Evolutionary conservation across 805 yeast species (phyloP), one percentile per base, ranked within the genome.

Genomic region (Jamesozyma spencerorum): DNA sequence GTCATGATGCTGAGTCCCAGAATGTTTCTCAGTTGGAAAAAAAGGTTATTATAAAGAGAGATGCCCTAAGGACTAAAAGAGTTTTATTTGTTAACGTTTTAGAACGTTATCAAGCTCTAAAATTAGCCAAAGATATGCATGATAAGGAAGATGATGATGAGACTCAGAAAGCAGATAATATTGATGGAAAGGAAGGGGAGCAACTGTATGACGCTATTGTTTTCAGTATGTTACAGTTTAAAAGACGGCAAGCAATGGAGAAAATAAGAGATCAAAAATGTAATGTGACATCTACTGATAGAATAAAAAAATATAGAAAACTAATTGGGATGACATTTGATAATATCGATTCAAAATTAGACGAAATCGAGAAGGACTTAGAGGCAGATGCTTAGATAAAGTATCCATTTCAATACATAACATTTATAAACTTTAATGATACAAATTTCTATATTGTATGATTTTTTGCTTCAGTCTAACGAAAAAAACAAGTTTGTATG

Each of bases 221-320:
- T 29, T 62, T 83, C 37, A 67, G 78, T 1, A 57, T 66, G 33
- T 57, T 77, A 28, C 90, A 82, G 56, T 50, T 74, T 17, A 60
- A 69, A 32, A 64, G 86, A 48, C 58, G 63, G 15, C 48, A 34
- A 15, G 58, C 31, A 39, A 62, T 75, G 22, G 66, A 69, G 41
- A 67, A 70, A 38, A 70, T 85, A 13, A 71, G 79, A 7, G 68
- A 70, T 49, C 71, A 72, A 0, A 68, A 68, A 12, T 58, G 63
- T 19, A 70, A 66, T 26, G 59, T 70, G 29, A 71, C 68, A 58
- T 37, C 54, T 3, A 65, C 70, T 13, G 65, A 65, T 22, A 81
- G 79, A 58, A 81, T 85, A 75, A 73, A 75, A 51, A 86, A 85
- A 57, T 82, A 90, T 66, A 71, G 94, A 46, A 78, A 79, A 54